Percentiles rank a stretch among this genome's conserved stretches.
phyloP scores from a whole-genome alignment of 306 rosid genomes.

The Comarum palustre region DNA sequence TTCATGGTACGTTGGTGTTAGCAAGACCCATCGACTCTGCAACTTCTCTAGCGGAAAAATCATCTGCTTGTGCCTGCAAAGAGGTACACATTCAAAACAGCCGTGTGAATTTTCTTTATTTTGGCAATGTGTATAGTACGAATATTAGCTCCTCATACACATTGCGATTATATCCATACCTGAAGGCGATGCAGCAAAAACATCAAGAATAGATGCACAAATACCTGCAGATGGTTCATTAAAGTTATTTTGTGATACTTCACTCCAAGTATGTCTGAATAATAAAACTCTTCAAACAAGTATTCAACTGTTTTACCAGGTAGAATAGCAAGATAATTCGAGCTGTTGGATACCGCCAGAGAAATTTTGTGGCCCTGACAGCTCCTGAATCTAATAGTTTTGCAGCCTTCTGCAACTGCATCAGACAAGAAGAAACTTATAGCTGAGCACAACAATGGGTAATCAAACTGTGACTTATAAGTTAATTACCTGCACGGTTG shows the following conservation, averaged over 20 bases:
- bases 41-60: slow-evolving; percentile 64
- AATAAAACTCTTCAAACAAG: slow-evolving; percentile 1
- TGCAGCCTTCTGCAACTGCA: slow-evolving; percentile 89
- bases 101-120: background rate
- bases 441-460: slow-evolving; percentile 23
- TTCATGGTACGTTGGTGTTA: slow-evolving; percentile 60
- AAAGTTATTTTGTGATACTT: slow-evolving; percentile 29
- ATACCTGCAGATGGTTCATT: slow-evolving; percentile 59
- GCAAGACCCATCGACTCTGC: slow-evolving; percentile 90
- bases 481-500: slow-evolving; percentile 69
- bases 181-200: slow-evolving; percentile 90
- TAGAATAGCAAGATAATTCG: slow-evolving; percentile 72
- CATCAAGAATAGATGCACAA: slow-evolving; percentile 97
- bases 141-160: background rate
- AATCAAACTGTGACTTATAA: slow-evolving; percentile 14
- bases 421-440: slow-evolving; percentile 24
- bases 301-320: slow-evolving; percentile 49
- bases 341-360: slow-evolving; percentile 95
- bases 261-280: slow-evolving; percentile 11
- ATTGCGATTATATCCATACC: slow-evolving; percentile 41
- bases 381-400: slow-evolving; percentile 90
- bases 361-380: slow-evolving; percentile 95
- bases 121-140: no score
- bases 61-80: slow-evolving; percentile 79
- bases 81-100: background rate